Evolutionary conservation across 306 rosid species (phyloP).

Genomic region (Vachellia pachyceras): DNA sequence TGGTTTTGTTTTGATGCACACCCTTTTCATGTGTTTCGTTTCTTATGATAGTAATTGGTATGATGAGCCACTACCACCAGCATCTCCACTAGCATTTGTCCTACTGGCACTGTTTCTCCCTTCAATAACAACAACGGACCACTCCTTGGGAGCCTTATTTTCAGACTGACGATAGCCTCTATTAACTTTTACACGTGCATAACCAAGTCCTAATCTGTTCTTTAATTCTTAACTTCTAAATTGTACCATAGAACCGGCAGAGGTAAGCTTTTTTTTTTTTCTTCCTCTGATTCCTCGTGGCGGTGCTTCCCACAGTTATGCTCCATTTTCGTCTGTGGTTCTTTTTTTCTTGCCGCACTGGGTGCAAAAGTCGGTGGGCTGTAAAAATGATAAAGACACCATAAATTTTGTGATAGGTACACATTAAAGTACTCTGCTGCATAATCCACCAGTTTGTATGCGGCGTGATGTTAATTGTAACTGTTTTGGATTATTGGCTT

Average conservation of each 20-base stretch:
- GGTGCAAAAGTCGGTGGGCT: conserved; percentile 41
- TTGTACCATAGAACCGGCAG: conserved; percentile 10
- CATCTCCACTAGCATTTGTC: conserved; percentile 59
- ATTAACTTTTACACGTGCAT: background rate
- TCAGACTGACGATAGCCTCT: conserved; percentile 1
- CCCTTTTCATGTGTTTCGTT: conserved; percentile 48
- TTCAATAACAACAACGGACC: conserved; percentile 42
- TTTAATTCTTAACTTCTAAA: background rate
- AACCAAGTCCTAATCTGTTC: background rate
- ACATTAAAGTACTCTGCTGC: conserved; percentile 3
- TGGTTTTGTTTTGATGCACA: conserved; percentile 39
- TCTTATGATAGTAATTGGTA: conserved; percentile 47
- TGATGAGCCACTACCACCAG: conserved; percentile 77
- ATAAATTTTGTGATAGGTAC: conserved; percentile 11
- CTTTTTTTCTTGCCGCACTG: background rate
- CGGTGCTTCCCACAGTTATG: background rate
- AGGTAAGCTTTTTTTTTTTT: background rate
- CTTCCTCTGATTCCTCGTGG: too few relatives aligned
- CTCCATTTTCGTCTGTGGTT: conserved; percentile 4
- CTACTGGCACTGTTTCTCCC: conserved; percentile 45
- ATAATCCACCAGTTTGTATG: conserved; percentile 45
- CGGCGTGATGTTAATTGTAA: conserved; percentile 60
- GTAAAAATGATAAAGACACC: conserved; percentile 40
- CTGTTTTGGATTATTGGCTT: conserved; percentile 14
- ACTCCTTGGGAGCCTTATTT: conserved; percentile 40